Evolutionary conservation across 1,284 basidiomycete species (phyloP), one percentile per base, ranked within the genome.

Genomic region (Pholiota adiposa): DNA sequence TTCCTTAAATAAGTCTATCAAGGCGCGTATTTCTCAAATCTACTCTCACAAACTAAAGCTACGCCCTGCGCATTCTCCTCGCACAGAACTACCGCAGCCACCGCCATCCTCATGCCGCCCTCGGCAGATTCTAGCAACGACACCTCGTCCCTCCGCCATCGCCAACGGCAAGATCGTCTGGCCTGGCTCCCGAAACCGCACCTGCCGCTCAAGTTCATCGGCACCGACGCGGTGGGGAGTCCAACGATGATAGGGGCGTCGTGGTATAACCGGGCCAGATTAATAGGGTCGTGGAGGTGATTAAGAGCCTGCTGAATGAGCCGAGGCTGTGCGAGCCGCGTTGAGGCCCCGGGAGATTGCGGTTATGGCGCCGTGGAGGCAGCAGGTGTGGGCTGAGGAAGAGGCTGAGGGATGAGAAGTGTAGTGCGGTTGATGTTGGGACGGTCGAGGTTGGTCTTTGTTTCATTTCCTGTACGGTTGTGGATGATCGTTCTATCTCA

Each of bases 51-150:
- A 6, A 14, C 16, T 48, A 29, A 41, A 19, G 46, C n/a, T 23
- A n/a, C 23, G 7, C 27, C 16, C 55, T 48, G 40, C 8, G 21
- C 29, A 27, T 40, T 48, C 41, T 38, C 36, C 19, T 43, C n/a
- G n/a, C n/a, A 27, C 34, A 77, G 75, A 77, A 79, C 61, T 78
- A 79, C 63, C 75, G 75, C 33, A 80, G 79, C 60, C 79, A 80
- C 79, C n/a, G 79, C 73, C 5, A 82, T 82, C 56, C 69, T 82
- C 31, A 82, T 81, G 80, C 79, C 79, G n/a, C 78, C 80, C 7
- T 80, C 79, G 4, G 76, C 79, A 4, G 72, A 81, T 29, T 81
- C 81, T 53, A 81, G 81, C 60, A 73, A 77, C 48, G 80, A 82
- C 60, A 73, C 73, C 2, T 50, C 72, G 77, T 51, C 79, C 80